A percentile compares a stretch with the other conserved stretches of the same genome.
Conservation (phyloP, 768 basidiomycete genomes). For the Tulasnella sp. region DNA sequence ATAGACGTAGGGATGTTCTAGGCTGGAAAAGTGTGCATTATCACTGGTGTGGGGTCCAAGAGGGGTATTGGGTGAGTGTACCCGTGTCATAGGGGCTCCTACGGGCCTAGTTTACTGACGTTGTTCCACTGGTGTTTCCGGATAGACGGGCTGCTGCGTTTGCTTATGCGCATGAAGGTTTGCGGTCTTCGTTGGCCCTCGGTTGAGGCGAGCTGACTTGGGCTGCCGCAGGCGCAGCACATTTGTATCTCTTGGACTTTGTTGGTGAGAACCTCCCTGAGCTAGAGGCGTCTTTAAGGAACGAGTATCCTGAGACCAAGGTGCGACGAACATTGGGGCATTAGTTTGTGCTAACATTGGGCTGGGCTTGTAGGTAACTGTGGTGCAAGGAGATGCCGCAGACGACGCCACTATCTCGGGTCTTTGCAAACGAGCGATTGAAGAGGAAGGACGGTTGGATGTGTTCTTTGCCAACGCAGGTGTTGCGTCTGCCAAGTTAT, state of each 20-base stretch:
- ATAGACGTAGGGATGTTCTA: background rate
- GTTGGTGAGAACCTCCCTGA: constrained; percentile 53
- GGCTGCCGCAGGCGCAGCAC: constrained; percentile 7
- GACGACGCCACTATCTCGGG: constrained; percentile 54
- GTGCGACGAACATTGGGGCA: constrained; percentile 30
- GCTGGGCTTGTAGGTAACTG: constrained; percentile 45
- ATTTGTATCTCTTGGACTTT: constrained; percentile 40
- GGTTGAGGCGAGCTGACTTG: background rate
- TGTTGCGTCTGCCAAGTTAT: constrained; percentile 32
- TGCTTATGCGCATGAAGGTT: constrained; percentile 17
- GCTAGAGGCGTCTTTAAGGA: constrained; percentile 54
- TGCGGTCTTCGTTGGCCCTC: background rate
- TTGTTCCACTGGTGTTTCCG: background rate
- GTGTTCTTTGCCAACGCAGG: constrained; percentile 94
- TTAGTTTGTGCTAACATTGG: background rate
- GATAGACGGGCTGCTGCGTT: constrained; percentile 21
- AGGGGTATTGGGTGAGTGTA: constrained; percentile 73
- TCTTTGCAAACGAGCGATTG: constrained; percentile 57
- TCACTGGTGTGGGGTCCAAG: constrained; percentile 78
- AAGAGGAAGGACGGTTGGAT: constrained; percentile 77
- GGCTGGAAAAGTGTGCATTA: constrained; percentile 62
- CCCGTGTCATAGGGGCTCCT: too few relatives aligned
- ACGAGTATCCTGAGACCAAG: constrained; percentile 64
- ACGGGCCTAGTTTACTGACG: background rate
- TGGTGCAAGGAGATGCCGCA: constrained; percentile 69